phyloP scores from a whole-genome alignment of 2,329 filamentous ascomycete species.

The Curvularia sp. region DNA sequence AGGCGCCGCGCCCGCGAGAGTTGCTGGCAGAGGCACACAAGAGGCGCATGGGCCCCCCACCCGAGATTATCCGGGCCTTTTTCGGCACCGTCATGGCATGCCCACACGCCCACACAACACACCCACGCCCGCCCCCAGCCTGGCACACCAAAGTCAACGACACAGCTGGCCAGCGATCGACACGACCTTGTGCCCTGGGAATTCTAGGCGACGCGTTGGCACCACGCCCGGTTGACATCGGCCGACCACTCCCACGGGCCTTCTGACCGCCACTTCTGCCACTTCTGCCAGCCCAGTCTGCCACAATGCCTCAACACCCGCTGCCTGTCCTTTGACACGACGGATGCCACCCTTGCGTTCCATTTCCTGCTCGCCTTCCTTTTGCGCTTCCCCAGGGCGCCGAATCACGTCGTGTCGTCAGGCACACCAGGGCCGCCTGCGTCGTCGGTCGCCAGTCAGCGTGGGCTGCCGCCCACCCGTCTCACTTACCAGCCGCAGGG shows the following conservation, averaged over 20 bases:
- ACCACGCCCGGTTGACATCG: constrained; percentile 22
- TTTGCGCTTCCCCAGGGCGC: background rate
- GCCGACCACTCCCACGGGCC: constrained; percentile 17
- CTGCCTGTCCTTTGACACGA: no score
- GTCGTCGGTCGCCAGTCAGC: constrained; percentile 5
- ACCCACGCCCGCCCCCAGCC: background rate
- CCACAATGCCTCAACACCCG: no score
- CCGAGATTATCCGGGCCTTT: constrained; percentile 14
- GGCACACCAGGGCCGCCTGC: constrained; percentile 8
- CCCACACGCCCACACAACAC: background rate
- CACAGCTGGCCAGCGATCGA: constrained; percentile 2
- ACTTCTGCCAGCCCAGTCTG: no score
- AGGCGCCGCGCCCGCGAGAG: constrained; percentile 17
- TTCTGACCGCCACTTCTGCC: constrained; percentile 7
- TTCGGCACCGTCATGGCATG: constrained; percentile 2
- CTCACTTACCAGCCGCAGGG: constrained; percentile 6
- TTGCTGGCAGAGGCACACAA: constrained; percentile 3
- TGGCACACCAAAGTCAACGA: constrained; percentile 1
- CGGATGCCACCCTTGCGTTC: background rate
- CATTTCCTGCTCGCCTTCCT: background rate
- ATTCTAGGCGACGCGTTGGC: constrained; percentile 1
- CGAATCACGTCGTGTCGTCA: constrained; percentile 5
- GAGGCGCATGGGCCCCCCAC: no score
- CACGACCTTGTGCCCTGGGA: constrained; percentile 9
- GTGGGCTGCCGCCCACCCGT: constrained; percentile 7